These are phyloP conservation scores for Microascus cirrosus DNA, from an alignment of 2,329 filamentous ascomycete genomes.

Conservation along the genomic window DNA sequence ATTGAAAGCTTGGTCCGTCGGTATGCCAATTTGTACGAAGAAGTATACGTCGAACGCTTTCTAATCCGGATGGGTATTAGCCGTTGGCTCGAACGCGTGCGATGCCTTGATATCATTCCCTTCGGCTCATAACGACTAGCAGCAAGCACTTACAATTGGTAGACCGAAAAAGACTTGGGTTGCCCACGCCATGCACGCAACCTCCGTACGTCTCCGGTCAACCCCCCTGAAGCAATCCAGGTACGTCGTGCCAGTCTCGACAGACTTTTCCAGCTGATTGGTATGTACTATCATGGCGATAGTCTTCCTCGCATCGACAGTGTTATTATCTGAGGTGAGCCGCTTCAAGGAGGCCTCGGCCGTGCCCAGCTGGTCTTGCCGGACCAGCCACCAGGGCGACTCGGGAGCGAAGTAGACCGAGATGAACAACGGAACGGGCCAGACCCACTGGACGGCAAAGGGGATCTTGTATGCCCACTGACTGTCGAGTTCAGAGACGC, in stretches of 20 bases:
- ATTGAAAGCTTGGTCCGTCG: too few species aligned
- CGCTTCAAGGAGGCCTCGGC: slow-evolving; percentile 56
- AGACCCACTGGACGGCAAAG: slow-evolving; percentile 22
- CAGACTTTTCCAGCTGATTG: slow-evolving; percentile 65
- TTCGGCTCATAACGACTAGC: too few species aligned
- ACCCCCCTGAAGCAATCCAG: slow-evolving; percentile 74
- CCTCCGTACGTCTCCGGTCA: slow-evolving; percentile 66
- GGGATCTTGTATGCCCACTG: slow-evolving; percentile 23
- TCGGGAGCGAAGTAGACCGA: slow-evolving; percentile 15
- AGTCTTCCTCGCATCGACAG: slow-evolving; percentile 27
- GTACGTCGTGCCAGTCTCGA: slow-evolving; percentile 64
- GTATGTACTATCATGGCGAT: slow-evolving; percentile 83
- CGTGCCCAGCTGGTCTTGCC: slow-evolving; percentile 50
- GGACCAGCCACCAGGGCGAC: slow-evolving; percentile 46
- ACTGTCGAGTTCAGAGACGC: slow-evolving; percentile 16
- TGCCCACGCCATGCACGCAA: slow-evolving; percentile 38
- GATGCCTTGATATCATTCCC: too few species aligned
- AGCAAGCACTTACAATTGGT: too few species aligned
- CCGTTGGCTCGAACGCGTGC: too few species aligned
- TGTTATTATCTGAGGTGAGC: slow-evolving; percentile 34
- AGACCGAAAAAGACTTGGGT: too few species aligned
- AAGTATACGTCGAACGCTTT: too few species aligned
- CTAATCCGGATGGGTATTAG: too few species aligned
- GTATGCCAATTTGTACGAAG: too few species aligned
- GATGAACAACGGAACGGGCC: slow-evolving; percentile 15